Conservation (phyloP, 805 yeast genomes). For the Ascoidea rubescens region DNA sequence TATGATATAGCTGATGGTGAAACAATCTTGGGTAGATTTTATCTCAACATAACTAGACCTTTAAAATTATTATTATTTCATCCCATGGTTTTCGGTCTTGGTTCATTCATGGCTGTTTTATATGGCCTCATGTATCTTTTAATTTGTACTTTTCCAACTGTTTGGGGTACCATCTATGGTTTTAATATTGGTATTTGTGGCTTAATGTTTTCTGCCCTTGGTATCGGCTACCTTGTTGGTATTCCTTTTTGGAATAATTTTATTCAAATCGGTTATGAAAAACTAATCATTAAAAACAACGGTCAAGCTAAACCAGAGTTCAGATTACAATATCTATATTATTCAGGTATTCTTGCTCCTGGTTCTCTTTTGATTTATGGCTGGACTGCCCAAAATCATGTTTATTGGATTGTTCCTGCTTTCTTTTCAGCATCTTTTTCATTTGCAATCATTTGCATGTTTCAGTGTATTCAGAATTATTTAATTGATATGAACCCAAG, state of each 20-base stretch:
- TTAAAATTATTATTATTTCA: constrained; percentile 36
- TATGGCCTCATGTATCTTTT: constrained; percentile 56
- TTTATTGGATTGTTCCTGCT: constrained; percentile 44
- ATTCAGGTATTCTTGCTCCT: constrained; percentile 36
- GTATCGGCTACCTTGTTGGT: constrained; percentile 41
- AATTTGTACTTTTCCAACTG: constrained; percentile 44
- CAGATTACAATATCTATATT: constrained; percentile 36
- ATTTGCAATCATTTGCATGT: constrained; percentile 38
- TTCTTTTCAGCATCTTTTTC: constrained; percentile 41
- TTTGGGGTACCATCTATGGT: constrained; percentile 34
- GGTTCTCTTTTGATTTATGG: constrained; percentile 47
- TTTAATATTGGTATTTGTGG: constrained; percentile 37
- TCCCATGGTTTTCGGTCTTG: constrained; percentile 53
- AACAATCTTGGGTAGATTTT: constrained; percentile 23
- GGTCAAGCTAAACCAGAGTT: constrained; percentile 54
- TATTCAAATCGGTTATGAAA: constrained; percentile 26
- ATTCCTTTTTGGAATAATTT: constrained; percentile 31
- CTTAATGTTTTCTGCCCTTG: constrained; percentile 42
- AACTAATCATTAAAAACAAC: constrained; percentile 24
- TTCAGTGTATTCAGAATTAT: constrained; percentile 47
- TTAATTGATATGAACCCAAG: constrained; percentile 45
- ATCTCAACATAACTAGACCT: constrained; percentile 37
- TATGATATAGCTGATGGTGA: constrained; percentile 41
- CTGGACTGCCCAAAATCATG: constrained; percentile 35
- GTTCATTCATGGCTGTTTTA: constrained; percentile 47